phyloP scores from a whole-genome alignment of 2,329 filamentous ascomycete genomes.

The Myriangium duriaei region DNA sequence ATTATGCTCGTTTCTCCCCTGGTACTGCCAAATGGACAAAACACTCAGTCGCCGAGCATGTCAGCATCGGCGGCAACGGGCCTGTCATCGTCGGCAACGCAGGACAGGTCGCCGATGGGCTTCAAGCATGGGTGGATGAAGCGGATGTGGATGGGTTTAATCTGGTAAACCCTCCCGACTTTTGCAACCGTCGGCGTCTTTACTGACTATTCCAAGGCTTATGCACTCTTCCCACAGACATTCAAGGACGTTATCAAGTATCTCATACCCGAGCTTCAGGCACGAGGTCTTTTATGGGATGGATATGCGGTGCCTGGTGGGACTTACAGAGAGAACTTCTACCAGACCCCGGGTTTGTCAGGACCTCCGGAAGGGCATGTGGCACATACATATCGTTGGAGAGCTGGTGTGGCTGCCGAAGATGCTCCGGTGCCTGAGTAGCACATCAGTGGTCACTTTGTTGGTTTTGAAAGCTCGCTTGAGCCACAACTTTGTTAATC shows the following conservation, averaged over 20 bases:
- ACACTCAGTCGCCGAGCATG: constrained; percentile 53
- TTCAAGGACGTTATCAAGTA: constrained; percentile 54
- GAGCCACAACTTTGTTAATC: too few species aligned
- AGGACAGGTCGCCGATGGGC: constrained; percentile 50
- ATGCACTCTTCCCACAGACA: constrained; percentile 51
- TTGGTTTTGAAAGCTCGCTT: too few species aligned
- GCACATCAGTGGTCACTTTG: too few species aligned
- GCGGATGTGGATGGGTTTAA: constrained; percentile 67
- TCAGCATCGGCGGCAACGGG: constrained; percentile 55
- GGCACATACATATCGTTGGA: constrained; percentile 2
- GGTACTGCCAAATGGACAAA: constrained; percentile 47
- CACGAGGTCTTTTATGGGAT: constrained; percentile 23
- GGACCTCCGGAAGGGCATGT: constrained; percentile 4
- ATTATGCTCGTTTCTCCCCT: constrained; percentile 4
- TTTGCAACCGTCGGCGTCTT: too few species aligned
- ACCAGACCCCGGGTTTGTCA: constrained; percentile 1
- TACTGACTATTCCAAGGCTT: too few species aligned
- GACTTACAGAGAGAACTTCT: constrained; percentile 11
- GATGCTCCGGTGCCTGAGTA: constrained; percentile 4
- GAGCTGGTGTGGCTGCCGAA: constrained; percentile 1
- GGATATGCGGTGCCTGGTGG: constrained; percentile 15
- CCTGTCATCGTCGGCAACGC: constrained; percentile 53
- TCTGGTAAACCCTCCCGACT: constrained; percentile 25
- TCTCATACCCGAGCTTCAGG: constrained; percentile 25
- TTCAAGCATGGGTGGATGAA: constrained; percentile 55